phyloP scores from a whole-genome alignment of 2,329 filamentous ascomycete genomes.

The Cordyceps fumosorosea region DNA sequence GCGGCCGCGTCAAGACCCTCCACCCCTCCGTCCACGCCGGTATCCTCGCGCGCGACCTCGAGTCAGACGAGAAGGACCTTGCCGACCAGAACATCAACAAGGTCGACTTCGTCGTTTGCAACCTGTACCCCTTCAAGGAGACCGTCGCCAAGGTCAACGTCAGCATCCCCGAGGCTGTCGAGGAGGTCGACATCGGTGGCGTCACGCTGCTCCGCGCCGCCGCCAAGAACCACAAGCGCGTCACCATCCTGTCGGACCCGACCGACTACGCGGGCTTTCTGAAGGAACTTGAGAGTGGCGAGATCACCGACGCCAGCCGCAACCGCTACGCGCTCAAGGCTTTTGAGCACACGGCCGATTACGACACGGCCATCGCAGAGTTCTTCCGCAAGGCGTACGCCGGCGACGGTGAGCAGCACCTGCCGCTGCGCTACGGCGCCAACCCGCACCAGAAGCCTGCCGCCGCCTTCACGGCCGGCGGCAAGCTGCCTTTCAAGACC shows the following conservation, averaged over 20 bases:
- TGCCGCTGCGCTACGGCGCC: conserved; percentile 85
- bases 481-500: conserved; percentile 87
- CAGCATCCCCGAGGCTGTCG: conserved; percentile 91
- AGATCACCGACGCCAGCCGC: conserved; percentile 77
- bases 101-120: conserved; percentile 95
- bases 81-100: conserved; percentile 92
- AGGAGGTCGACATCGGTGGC: conserved; percentile 98
- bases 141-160: conserved; percentile 96
- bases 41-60: conserved; percentile 89
- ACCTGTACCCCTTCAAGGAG: conserved; percentile 98
- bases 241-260: conserved; percentile 93
- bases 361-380: conserved; percentile 87
- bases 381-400: conserved; percentile 99
- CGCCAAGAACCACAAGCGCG: conserved; percentile 94
- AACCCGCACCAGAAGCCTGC: conserved; percentile 99
- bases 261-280: conserved; percentile 92
- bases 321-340: conserved; percentile 93
- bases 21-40: conserved; percentile 88
- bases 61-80: conserved; percentile 93
- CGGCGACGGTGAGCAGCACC: conserved; percentile 71
- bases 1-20: conserved; percentile 79
- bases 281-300: conserved; percentile 78
- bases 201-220: conserved; percentile 94
- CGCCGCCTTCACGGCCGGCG: conserved; percentile 68
- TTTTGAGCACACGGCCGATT: conserved; percentile 96